These are phyloP conservation scores for Globisporangium barbulae DNA, from an alignment of 352 stramenopile species.

Conservation along the genomic window DNA sequence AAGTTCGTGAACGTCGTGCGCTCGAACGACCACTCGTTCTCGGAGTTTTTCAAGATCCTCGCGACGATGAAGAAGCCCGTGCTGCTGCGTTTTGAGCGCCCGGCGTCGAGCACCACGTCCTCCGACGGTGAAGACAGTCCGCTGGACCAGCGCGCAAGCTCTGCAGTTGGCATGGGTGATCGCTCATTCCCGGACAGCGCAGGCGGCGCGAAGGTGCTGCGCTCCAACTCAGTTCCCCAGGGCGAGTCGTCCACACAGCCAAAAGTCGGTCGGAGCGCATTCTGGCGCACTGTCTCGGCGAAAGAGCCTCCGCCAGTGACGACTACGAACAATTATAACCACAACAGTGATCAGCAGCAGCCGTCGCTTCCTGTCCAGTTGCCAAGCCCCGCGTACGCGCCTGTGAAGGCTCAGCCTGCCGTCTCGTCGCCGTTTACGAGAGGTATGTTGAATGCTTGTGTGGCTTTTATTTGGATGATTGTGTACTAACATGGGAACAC, in stretches of 20 bases:
- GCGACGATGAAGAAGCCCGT: constrained; percentile 90
- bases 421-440: not conserved
- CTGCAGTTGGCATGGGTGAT: constrained; percentile 26
- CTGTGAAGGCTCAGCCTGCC: not conserved
- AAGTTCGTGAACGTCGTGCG: constrained; percentile 85
- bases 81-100: constrained; percentile 74
- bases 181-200: constrained; percentile 28
- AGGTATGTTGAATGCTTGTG: not conserved
- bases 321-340: not conserved
- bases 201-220: constrained; percentile 32
- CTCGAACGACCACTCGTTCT: constrained; percentile 85
- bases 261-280: constrained; percentile 41
- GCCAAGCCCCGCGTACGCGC: not conserved
- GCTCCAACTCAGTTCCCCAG: constrained; percentile 56
- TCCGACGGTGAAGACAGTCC: constrained; percentile 45
- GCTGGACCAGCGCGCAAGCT: constrained; percentile 47
- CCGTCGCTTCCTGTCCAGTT: not conserved
- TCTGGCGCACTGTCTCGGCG: constrained; percentile 45
- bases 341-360: not conserved
- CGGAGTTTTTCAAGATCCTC: constrained; percentile 89
- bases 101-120: constrained; percentile 40
- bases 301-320: constrained; percentile 32
- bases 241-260: constrained; percentile 30
- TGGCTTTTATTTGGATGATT: not conserved
- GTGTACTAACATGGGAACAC: not conserved